phyloP scores from a whole-genome alignment of 2,329 filamentous ascomycete genomes.

The Reticulascus tulasneorum region DNA sequence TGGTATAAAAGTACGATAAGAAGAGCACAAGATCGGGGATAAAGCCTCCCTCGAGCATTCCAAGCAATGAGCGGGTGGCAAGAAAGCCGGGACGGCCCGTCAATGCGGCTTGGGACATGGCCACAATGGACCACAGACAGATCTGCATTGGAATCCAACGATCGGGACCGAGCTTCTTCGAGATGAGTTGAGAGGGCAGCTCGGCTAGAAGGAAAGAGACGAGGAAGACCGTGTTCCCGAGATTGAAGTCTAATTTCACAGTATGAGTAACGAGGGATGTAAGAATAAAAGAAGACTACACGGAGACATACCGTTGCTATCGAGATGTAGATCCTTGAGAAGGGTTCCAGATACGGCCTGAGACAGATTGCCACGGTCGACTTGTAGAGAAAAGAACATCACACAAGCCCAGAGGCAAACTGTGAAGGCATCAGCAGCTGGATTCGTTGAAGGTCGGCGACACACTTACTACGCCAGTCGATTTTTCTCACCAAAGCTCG shows the following conservation, averaged over 20 bases:
- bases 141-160: conserved; percentile 25
- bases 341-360: conserved; percentile 62
- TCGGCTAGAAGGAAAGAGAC: conserved; percentile 53
- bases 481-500: too few relatives aligned
- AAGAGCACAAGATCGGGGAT: conserved; percentile 54
- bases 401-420: too few relatives aligned
- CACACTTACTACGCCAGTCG: too few relatives aligned
- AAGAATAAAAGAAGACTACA: neutral
- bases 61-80: conserved; percentile 33
- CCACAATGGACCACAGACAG: conserved; percentile 13
- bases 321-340: conserved; percentile 46
- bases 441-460: too few relatives aligned
- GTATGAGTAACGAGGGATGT: neutral
- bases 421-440: too few relatives aligned
- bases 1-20: conserved; percentile 23
- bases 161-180: conserved; percentile 42
- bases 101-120: conserved; percentile 24
- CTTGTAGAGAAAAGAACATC: conserved; percentile 57
- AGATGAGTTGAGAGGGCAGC: conserved; percentile 57
- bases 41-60: conserved; percentile 41
- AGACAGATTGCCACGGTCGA: conserved; percentile 60
- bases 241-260: neutral
- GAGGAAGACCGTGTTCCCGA: conserved; percentile 52
- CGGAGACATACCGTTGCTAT: conserved; percentile 33
- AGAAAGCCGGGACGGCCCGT: conserved; percentile 33